These are phyloP conservation scores for Brassica juncea DNA, from an alignment of 345 rosid genomes.

Conservation along the genomic window DNA sequence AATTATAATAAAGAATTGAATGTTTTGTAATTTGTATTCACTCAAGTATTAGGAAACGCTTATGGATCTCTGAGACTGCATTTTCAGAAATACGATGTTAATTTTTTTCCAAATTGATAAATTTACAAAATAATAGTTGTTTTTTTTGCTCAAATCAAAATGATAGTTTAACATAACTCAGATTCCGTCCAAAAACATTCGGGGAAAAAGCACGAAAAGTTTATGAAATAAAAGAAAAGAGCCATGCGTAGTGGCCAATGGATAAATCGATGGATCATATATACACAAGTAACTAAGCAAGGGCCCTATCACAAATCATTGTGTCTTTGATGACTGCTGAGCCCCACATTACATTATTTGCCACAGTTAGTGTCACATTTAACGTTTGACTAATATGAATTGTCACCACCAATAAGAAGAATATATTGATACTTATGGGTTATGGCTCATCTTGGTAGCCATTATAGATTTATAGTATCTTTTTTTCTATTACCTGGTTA, in stretches of 20 bases:
- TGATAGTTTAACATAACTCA: not conserved
- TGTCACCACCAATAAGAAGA: conserved; percentile 32
- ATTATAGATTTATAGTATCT: not conserved
- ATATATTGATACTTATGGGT: not conserved
- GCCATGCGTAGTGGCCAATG: not conserved
- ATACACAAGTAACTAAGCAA: not conserved
- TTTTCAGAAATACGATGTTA: not conserved
- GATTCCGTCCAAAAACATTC: conserved; percentile 11
- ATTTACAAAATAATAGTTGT: not conserved
- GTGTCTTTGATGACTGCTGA: conserved; percentile 21
- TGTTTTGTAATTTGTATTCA: not conserved
- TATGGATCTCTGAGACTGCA: not conserved
- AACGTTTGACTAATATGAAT: conserved; percentile 25
- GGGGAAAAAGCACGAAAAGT: not conserved
- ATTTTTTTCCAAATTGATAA: not conserved
- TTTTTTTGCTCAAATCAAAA: not conserved
- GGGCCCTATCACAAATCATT: conserved; percentile 21
- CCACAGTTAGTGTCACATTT: conserved; percentile 25
- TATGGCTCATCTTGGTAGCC: conserved; percentile 7
- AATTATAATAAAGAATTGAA: not conserved
- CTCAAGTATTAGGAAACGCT: not conserved
- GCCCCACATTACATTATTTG: conserved; percentile 17
- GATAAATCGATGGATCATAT: conserved; percentile 6
- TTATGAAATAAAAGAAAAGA: conserved; percentile 13
- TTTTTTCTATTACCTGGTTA: not conserved